phyloP scores from a whole-genome alignment of 495 filamentous ascomycete species.

The Aspergillus egyptiacus region DNA sequence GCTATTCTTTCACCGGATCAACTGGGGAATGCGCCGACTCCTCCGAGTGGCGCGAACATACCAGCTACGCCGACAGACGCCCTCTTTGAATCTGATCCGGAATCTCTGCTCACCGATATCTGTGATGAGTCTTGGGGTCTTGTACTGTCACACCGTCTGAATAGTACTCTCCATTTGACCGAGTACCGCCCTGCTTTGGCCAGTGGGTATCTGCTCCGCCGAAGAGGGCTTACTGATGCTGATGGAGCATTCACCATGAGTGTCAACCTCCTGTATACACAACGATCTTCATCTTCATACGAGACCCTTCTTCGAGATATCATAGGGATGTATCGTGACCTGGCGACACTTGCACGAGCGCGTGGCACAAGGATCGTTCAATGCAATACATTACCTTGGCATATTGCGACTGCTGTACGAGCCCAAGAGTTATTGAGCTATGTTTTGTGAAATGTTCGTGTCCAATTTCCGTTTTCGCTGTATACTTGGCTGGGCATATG shows the following conservation, averaged over 20 bases:
- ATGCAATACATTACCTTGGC: slow-evolving; percentile 69
- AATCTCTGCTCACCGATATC: slow-evolving; percentile 68
- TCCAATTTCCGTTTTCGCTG: slow-evolving; percentile 5
- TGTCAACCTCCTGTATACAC: slow-evolving; percentile 59
- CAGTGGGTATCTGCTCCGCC: slow-evolving; percentile 73
- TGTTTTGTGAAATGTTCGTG: slow-evolving; percentile 29
- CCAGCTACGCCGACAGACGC: slow-evolving; percentile 50
- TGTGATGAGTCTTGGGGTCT: slow-evolving; percentile 79
- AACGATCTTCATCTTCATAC: slow-evolving; percentile 37
- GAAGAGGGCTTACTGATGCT: slow-evolving; percentile 53
- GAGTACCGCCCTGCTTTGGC: slow-evolving; percentile 60
- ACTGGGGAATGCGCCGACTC: slow-evolving; percentile 32
- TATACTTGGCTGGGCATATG: slow-evolving; percentile 19
- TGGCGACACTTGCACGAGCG: slow-evolving; percentile 66
- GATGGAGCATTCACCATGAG: slow-evolving; percentile 60
- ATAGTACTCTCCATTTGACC: slow-evolving; percentile 56
- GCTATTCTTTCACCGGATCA: slow-evolving; percentile 42
- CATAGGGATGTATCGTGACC: slow-evolving; percentile 65
- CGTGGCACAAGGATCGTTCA: slow-evolving; percentile 60
- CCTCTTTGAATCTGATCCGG: slow-evolving; percentile 55
- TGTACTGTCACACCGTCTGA: slow-evolving; percentile 63
- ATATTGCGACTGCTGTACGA: slow-evolving; percentile 74
- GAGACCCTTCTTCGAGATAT: slow-evolving; percentile 65
- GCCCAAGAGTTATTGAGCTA: slow-evolving; percentile 46
- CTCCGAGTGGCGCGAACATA: slow-evolving; percentile 20